Conservation (phyloP, 176 grass and related monocot species). For the Puya raimondii region DNA sequence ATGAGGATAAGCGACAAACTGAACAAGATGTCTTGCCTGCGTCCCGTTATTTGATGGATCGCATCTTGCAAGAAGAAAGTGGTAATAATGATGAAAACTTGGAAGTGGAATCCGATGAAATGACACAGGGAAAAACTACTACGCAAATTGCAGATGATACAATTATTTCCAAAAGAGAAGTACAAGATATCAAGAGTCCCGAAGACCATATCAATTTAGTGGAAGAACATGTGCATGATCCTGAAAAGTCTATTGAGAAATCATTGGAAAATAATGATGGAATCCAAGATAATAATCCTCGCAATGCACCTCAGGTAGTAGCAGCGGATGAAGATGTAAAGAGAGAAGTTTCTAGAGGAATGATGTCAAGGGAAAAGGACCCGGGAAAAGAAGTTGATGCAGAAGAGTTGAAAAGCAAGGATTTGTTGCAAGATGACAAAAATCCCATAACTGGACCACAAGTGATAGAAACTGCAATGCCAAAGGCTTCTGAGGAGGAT, state of each 20-base stretch:
- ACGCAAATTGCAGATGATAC: conserved; percentile 25
- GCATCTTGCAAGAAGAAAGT: conserved; percentile 42
- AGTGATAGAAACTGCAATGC: conserved; percentile 13
- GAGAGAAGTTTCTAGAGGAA: conserved; percentile 26
- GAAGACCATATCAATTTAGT: conserved; percentile 26
- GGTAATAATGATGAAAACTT: conserved; percentile 12
- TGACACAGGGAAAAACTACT: conserved; percentile 29
- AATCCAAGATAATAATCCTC: conserved; percentile 15
- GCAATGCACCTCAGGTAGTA: conserved; percentile 16
- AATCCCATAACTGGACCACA: conserved; percentile 21
- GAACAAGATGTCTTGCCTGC: conserved; percentile 52
- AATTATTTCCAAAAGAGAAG: conserved; percentile 21
- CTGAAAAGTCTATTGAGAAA: conserved; percentile 12
- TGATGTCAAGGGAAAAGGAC: conserved; percentile 15
- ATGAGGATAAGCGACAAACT: conserved; percentile 14
- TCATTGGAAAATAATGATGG: conserved; percentile 24
- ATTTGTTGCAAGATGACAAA: conserved; percentile 8
- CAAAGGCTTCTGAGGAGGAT: conserved; percentile 25
- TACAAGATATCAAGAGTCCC: conserved; percentile 17
- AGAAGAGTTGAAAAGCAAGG: conserved; percentile 15
- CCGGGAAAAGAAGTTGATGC: conserved; percentile 15
- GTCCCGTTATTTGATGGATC: conserved; percentile 48
- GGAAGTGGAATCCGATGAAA: conserved; percentile 25
- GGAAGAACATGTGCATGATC: conserved; percentile 23
- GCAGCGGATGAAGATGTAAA: conserved; percentile 19